Percentiles rank a stretch among this genome's conserved stretches.
Conservation (phyloP, 345 rosid species). For the Cardamine chenopodiifolia region DNA sequence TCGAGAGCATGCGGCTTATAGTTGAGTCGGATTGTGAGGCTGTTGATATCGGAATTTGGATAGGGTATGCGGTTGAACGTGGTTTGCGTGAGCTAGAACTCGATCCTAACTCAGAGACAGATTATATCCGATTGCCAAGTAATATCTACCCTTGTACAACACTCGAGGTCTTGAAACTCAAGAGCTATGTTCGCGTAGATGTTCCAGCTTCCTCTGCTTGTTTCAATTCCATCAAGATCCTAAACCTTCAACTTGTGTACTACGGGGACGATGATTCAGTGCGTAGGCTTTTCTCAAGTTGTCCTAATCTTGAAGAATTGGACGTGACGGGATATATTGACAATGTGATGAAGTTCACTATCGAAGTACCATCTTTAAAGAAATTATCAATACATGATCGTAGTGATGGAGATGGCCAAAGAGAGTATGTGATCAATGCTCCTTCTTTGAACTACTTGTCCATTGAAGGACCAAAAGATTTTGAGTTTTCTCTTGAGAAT, state of each 20-base stretch:
- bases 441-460: conserved; percentile 21
- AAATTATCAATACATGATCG: neutral
- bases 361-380: neutral
- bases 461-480: conserved; percentile 12
- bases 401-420: neutral
- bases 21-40: neutral
- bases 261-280: neutral
- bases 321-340: neutral
- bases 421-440: conserved; percentile 24
- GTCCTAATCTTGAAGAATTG: neutral
- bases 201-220: neutral
- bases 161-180: neutral
- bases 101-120: neutral
- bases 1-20: neutral
- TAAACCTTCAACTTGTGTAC: neutral
- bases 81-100: neutral
- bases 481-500: conserved; percentile 23
- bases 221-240: neutral
- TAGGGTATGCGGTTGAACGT: neutral
- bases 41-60: neutral
- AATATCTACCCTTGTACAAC: neutral
- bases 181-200: neutral
- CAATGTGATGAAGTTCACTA: neutral
- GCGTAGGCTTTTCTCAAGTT: neutral
- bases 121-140: neutral